Conservation (phyloP, 2,329 filamentous ascomycete species). For the Phymatotrichopsis omnivora region DNA sequence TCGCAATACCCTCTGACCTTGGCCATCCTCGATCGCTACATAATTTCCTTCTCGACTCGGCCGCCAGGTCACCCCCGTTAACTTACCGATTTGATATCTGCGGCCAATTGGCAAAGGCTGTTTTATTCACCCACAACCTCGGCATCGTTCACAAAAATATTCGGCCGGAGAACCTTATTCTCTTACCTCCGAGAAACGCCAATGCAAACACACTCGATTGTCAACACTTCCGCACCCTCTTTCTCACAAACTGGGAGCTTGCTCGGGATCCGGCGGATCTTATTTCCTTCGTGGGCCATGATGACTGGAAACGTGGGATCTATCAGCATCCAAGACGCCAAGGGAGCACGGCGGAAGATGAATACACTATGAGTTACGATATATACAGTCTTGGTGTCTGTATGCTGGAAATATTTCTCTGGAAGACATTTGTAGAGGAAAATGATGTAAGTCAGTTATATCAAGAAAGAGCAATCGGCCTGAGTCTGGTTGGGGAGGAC, state of each 20-base stretch:
- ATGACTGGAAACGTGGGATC: conserved; percentile 8
- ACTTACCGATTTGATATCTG: too few relatives aligned
- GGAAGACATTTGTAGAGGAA: conserved; percentile 5
- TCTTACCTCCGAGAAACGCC: too few relatives aligned
- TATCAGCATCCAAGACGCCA: conserved; percentile 7
- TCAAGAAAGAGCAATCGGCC: conserved; percentile 1
- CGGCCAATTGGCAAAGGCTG: conserved; percentile 31
- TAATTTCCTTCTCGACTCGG: conserved; percentile 2
- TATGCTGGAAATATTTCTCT: conserved; percentile 6
- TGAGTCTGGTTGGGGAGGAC: not conserved
- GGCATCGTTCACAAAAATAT: conserved; percentile 35
- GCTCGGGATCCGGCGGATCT: conserved; percentile 1
- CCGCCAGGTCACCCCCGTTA: too few relatives aligned
- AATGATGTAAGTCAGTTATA: conserved; percentile 5
- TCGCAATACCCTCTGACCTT: conserved; percentile 1
- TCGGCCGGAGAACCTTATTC: conserved; percentile 33
- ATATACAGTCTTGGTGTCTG: conserved; percentile 8
- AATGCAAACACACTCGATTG: too few relatives aligned
- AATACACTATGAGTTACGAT: conserved; percentile 8
- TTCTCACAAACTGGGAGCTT: conserved; percentile 5
- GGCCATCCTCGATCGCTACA: not conserved
- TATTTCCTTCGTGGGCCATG: not conserved
- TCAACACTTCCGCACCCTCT: not conserved
- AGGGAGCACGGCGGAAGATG: not conserved
- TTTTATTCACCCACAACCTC: conserved; percentile 32